These are phyloP conservation scores for Talaromyces atroroseus DNA, from an alignment of 2,329 filamentous ascomycete species.

Conservation along the genomic window DNA sequence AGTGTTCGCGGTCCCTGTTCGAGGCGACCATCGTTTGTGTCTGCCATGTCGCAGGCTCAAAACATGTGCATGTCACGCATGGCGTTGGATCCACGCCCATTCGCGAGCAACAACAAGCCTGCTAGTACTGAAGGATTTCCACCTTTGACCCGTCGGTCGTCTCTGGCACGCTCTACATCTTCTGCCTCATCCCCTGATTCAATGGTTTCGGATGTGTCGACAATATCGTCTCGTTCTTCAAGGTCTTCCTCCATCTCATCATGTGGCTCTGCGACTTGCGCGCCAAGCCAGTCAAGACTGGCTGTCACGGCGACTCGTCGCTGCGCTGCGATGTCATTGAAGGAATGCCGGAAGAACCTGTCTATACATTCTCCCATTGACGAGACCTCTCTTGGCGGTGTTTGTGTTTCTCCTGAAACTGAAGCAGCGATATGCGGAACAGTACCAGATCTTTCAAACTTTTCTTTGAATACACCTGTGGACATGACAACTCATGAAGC, in stretches of 20 bases:
- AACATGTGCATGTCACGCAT: constrained; percentile 51
- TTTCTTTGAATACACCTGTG: constrained; percentile 27
- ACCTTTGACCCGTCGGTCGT: constrained; percentile 44
- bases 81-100: constrained; percentile 46
- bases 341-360: constrained; percentile 32
- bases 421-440: constrained; percentile 22
- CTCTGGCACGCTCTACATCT: constrained; percentile 48
- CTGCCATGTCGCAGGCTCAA: constrained; percentile 55
- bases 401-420: constrained; percentile 32
- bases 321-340: constrained; percentile 33
- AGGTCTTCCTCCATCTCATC: constrained; percentile 47
- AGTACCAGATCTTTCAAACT: constrained; percentile 32
- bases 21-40: constrained; percentile 53
- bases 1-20: constrained; percentile 46
- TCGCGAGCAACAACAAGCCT: constrained; percentile 28
- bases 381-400: constrained; percentile 27
- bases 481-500: constrained; percentile 32
- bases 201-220: constrained; percentile 56
- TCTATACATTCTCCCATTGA: constrained; percentile 35
- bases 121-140: constrained; percentile 45
- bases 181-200: constrained; percentile 56
- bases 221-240: constrained; percentile 49
- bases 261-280: constrained; percentile 30
- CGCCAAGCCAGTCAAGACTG: constrained; percentile 27
- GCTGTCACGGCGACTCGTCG: constrained; percentile 38